Evolutionary conservation across 768 basidiomycete genomes (phyloP), one percentile per base, ranked within the genome.

Genomic region (Cystobasidium tubakii): DNA sequence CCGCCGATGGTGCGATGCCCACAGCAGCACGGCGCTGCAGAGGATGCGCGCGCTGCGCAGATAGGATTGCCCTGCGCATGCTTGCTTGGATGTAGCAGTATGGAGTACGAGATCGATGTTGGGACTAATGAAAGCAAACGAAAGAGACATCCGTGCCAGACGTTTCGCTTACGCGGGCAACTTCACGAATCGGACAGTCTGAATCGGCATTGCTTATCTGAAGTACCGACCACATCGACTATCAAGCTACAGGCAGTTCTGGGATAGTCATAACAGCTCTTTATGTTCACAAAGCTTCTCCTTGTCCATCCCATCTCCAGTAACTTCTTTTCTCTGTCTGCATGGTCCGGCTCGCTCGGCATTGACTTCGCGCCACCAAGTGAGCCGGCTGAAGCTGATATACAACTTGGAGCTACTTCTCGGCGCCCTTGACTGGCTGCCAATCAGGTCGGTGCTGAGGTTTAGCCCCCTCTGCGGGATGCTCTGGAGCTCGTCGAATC

Each of bases 401-500:
- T n/a, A n/a, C n/a, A n/a, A n/a, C n/a, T n/a, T n/a, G n/a, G n/a
- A n/a, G 13, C 57, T 60, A 12, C 57, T 60, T 60, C 25, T 60
- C 27, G 29, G 15, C 33, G 13, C 57, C 25, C 21, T 60, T 23
- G 25, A 29, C 57, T 15, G 57, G 57, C 55, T 71, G 6, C 50
- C 50, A 71, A 31, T 71, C 69, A 36, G 69, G 69, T 34, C 54
- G 19, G 15, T 36, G 29, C 39, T 42, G 69, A 57, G 55, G 44
- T 23, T 67, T 60, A 6, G 33, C 53, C 4, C 31, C 33, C 13
- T 60, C 69, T 31, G 34, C 69, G 27, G 69, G 69, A 39, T 36
- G 33, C 42, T 71, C 69, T 13, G 69, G 69, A 33, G 54, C 46
- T 31, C 69, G 54, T 15, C 69, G 69, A 44, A 71, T 2, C 69